phyloP scores from a whole-genome alignment of 495 filamentous ascomycete genomes.

The Amphirosellinia nigrospora region DNA sequence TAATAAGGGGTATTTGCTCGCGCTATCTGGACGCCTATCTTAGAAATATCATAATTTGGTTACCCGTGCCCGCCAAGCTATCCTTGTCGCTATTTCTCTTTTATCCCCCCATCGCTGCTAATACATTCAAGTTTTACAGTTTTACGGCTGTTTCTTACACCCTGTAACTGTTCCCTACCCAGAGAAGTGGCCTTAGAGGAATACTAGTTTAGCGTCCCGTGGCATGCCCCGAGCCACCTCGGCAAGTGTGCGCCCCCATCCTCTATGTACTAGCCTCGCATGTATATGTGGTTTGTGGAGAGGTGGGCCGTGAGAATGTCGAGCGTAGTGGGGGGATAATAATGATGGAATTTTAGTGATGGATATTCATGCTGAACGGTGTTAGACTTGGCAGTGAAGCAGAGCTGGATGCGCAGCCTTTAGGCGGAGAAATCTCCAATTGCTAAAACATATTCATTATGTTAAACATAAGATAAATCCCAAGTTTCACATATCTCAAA shows the following conservation, averaged over 20 bases:
- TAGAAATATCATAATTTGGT: conserved; percentile 7
- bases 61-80: background rate
- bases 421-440: conserved; percentile 5
- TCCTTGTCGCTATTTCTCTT: no score
- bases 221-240: background rate
- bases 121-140: background rate
- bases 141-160: background rate
- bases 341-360: conserved; percentile 11
- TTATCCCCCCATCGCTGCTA: no score
- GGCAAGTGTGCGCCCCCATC: background rate
- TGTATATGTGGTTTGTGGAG: conserved; percentile 21
- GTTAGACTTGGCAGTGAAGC: conserved; percentile 16
- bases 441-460: background rate
- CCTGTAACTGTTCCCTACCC: background rate
- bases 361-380: conserved; percentile 14
- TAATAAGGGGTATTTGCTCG: conserved; percentile 13
- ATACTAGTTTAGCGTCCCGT: background rate
- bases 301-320: conserved; percentile 19
- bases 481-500: background rate
- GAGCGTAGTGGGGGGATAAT: background rate
- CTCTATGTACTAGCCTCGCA: background rate
- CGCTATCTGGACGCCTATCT: conserved; percentile 14
- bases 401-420: background rate
- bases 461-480: background rate
- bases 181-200: background rate